Evolutionary conservation across 768 basidiomycete genomes (phyloP).

Genomic region (Lactarius evosmus): DNA sequence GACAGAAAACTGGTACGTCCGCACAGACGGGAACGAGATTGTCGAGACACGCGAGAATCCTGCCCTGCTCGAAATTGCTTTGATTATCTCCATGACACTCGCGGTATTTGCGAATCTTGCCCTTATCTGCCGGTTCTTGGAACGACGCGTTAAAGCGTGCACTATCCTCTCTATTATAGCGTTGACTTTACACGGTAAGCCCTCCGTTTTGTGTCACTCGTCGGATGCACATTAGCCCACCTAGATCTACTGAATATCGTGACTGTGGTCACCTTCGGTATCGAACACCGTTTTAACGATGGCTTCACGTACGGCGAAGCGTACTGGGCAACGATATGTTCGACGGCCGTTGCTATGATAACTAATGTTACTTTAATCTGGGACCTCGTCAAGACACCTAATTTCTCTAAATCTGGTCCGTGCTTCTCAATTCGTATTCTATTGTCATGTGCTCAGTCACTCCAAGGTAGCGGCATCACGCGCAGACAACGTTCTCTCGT

Average conservation of each 20-base stretch:
- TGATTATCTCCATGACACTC: conserved; percentile 64
- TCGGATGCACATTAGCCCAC: not conserved
- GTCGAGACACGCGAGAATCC: conserved; percentile 55
- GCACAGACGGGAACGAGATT: conserved; percentile 44
- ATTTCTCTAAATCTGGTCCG: conserved; percentile 64
- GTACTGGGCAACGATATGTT: conserved; percentile 78
- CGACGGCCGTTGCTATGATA: conserved; percentile 60
- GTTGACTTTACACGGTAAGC: conserved; percentile 66
- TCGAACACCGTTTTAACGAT: conserved; percentile 55
- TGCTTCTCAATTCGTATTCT: not conserved
- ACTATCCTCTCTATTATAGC: conserved; percentile 63
- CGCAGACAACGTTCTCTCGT: conserved; percentile 76
- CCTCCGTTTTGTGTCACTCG: not conserved
- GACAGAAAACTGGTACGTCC: conserved; percentile 72
- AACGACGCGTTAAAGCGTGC: conserved; percentile 57
- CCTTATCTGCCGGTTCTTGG: conserved; percentile 68
- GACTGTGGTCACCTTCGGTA: conserved; percentile 58
- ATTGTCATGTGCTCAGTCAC: conserved; percentile 12
- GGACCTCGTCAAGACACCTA: conserved; percentile 55
- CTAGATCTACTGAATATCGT: conserved; percentile 68
- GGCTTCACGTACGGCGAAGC: conserved; percentile 65
- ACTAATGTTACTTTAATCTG: conserved; percentile 65
- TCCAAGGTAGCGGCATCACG: conserved; percentile 74
- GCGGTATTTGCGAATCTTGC: conserved; percentile 66
- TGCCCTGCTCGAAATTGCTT: conserved; percentile 52